Base-by-base conservation (phyloP, 768 basidiomycete genomes). In the Rubroboletus satanas region DNA sequence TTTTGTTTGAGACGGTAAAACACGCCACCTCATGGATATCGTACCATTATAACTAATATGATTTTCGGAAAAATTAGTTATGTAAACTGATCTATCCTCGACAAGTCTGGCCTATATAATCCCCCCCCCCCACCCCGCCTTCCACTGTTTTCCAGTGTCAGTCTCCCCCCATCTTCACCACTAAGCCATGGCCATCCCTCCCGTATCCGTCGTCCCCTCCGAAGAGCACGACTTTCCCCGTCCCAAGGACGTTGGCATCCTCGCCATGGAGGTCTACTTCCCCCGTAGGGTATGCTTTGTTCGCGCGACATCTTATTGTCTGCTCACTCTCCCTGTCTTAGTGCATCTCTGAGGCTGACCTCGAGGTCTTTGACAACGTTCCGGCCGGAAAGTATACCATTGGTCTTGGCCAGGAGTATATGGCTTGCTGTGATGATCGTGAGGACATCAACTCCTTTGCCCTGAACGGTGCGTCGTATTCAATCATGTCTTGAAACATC, bases 371-470 rank as follows among this genome's bases (percentile, higher is more conserved):
- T 73, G 96, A 98, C 66, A 90, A 90, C 65, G 96, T 98, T 42
- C 77, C 92, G 53, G 84, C 90, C 66, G 97, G 97, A 56, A 98
- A 98, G 77, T 98, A 99, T 79, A 99, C 97, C 61, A 97, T 98
- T 71, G 97, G 97, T 69, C 85, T 99, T 37, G 97, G 95, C 54
- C 93, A 96, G 73, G 86, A 95, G 71, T 93, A 85, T 79, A 99
- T 99, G 97, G 93, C 96, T 33, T 98, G 92, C 83, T 90, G 90
- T 55, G 95, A 98, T 70, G 97, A 99, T 81, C 86, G 92, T 53
- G 97, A 99, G 73, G 96, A 99, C 77, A 96, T 99, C 79, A 96
- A 97, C 83, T 96, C 94, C 11, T 94, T 98, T 71, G 88, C 93
- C 38, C 74, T 99, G 61, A 96, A 92, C 66, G 93, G 95, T 93